Conservation (phyloP, 2,329 filamentous ascomycete species). For the Amesomyces nigricolor region DNA sequence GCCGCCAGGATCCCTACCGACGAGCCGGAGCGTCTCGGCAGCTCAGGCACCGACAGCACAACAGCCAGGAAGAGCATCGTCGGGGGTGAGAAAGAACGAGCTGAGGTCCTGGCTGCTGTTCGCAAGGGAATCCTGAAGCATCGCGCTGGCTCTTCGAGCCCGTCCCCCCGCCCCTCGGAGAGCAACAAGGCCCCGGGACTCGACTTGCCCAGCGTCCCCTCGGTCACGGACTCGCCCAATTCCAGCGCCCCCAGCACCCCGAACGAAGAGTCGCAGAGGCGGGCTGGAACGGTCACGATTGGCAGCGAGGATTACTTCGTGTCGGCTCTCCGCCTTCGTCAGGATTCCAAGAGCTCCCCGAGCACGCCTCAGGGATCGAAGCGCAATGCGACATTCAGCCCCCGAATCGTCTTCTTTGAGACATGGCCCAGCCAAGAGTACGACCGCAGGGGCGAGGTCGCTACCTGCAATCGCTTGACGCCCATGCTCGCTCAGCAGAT, state of each 20-base stretch:
- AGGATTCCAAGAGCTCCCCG: slow-evolving; percentile 75
- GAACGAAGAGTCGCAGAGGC: slow-evolving; percentile 64
- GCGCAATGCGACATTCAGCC: slow-evolving; percentile 73
- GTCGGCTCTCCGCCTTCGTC: slow-evolving; percentile 64
- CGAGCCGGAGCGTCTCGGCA: slow-evolving; percentile 47
- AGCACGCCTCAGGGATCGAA: slow-evolving; percentile 66
- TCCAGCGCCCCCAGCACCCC: slow-evolving; percentile 87
- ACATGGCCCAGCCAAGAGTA: slow-evolving; percentile 96
- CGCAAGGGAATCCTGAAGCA: slow-evolving; percentile 94
- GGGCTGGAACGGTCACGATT: slow-evolving; percentile 65
- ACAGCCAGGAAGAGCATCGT: slow-evolving; percentile 78
- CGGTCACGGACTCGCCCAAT: slow-evolving; percentile 68
- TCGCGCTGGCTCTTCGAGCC: slow-evolving; percentile 62
- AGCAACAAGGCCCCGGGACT: slow-evolving; percentile 41
- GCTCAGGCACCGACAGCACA: slow-evolving; percentile 56
- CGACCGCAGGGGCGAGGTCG: slow-evolving; percentile 90
- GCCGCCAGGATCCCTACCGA: slow-evolving; percentile 45
- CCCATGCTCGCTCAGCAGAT: slow-evolving; percentile 98
- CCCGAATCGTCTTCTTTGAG: slow-evolving; percentile 89
- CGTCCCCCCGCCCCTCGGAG: slow-evolving; percentile 59
- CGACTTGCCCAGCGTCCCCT: slow-evolving; percentile 56
- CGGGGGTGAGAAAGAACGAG: slow-evolving; percentile 82
- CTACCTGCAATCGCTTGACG: slow-evolving; percentile 94
- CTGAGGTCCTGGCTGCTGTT: slow-evolving; percentile 85
- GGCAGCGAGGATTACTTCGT: slow-evolving; percentile 88